Evolutionary conservation across 106 monocot species (phyloP), one percentile per base, ranked within the genome.

Genomic region (Dendrobium officinale): DNA sequence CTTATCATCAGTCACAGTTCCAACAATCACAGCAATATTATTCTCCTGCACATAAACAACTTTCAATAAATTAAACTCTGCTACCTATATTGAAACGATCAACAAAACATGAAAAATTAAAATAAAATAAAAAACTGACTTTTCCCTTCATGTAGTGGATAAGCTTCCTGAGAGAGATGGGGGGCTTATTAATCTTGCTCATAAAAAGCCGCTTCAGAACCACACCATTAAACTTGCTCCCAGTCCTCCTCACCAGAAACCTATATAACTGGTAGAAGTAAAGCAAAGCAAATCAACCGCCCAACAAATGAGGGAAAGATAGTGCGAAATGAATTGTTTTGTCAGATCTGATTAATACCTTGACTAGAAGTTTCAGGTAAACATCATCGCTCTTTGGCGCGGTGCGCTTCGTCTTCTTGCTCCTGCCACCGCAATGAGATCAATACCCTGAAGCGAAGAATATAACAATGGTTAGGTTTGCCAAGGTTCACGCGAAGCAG

Each of bases 301-400:
- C 45, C 5, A 3, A 4, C 42, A n/a, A 76, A 19, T 7, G 17
- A 2, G 9, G 19, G 51, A 54, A 17, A 18, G 54, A 72, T 18
- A 1, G 16, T 2, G 41, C 2, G 2, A 61, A 13, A 58, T 59
- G 31, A 56, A 0, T 24, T 73, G 0, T n/a, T 55, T 13, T 54
- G 66, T 17, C 13, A 7, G 77, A 84, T 79, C 79, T 82, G 6
- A 75, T 47, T 0, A 20, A n/a, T 41, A 95, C 93, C 91, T 95
- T 95, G 49, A 95, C 89, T 64, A 96, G 88, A 59, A 96, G 93
- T 84, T 96, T 96, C 31, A 93, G 93, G 81, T 96, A 96, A 37
- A 96, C 82, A 88, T 96, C 96, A 73, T 96, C 87, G 59, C 93
- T 93, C 77, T 82, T 91, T 17, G 95, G 91, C 75, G 87, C 88